A percentile compares a stretch with the other conserved stretches of the same genome.
phyloP scores from a whole-genome alignment of 164 flowering plant genomes.

The Brasenia schreberi region DNA sequence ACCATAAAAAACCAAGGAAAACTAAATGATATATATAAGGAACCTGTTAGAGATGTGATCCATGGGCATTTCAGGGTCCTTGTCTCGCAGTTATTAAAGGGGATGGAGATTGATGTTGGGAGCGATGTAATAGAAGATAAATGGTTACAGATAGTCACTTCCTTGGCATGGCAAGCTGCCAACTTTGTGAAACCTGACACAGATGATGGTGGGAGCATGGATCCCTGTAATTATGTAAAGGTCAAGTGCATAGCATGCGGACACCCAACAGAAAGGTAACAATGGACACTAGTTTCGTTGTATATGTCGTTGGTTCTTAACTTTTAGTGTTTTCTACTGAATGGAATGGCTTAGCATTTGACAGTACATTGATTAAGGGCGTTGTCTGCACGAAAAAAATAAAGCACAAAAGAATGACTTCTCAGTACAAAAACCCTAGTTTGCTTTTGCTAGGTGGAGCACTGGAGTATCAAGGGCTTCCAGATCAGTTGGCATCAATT shows the following conservation, averaged over 20 bases:
- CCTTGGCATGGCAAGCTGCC: conserved; percentile 90
- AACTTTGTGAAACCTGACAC: conserved; percentile 86
- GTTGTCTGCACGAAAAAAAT: conserved; percentile 82
- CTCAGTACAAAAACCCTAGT: conserved; percentile 51
- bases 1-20: conserved; percentile 35
- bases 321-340: background rate
- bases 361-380: conserved; percentile 60
- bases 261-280: conserved; percentile 64
- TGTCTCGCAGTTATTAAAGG: conserved; percentile 76
- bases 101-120: conserved; percentile 37
- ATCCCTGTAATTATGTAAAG: conserved; percentile 88
- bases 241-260: conserved; percentile 84
- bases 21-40: conserved; percentile 26
- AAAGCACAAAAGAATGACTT: conserved; percentile 65
- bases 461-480: conserved; percentile 67
- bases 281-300: background rate
- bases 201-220: conserved; percentile 90
- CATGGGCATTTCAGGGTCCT: conserved; percentile 87
- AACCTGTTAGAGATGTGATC: conserved; percentile 51
- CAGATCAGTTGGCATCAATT: conserved; percentile 57
- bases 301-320: background rate
- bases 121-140: conserved; percentile 37
- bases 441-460: conserved; percentile 70
- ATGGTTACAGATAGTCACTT: conserved; percentile 73
- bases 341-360: background rate